Evolutionary conservation across 768 basidiomycete genomes (phyloP).

Genomic region (Multifurca ochricompacta): DNA sequence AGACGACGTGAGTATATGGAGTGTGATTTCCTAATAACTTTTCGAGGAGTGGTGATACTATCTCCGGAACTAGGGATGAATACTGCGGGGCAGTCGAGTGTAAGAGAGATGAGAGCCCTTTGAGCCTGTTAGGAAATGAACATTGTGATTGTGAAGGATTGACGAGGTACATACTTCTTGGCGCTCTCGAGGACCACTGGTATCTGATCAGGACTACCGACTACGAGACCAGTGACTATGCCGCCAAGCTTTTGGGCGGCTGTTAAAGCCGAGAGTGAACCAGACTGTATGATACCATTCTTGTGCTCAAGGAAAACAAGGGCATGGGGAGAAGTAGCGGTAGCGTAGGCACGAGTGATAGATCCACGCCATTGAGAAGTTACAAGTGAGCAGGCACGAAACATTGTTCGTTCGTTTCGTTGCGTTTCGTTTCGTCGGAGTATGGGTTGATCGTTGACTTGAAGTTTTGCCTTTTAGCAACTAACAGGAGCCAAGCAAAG

Average conservation of each 20-base stretch:
- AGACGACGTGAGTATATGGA: conserved; percentile 84
- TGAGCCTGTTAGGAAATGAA: conserved; percentile 38
- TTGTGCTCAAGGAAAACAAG: conserved; percentile 89
- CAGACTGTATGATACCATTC: conserved; percentile 71
- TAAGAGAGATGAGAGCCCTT: conserved; percentile 58
- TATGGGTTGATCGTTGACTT: not conserved
- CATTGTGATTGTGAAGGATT: not conserved
- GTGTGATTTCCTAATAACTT: conserved; percentile 55
- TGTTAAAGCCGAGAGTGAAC: conserved; percentile 83
- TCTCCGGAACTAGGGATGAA: conserved; percentile 62
- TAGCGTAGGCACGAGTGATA: conserved; percentile 45
- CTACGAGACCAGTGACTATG: conserved; percentile 69
- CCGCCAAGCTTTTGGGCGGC: conserved; percentile 85
- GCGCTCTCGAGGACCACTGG: conserved; percentile 59
- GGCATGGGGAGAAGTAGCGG: conserved; percentile 56
- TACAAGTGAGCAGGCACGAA: not conserved
- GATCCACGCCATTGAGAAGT: not conserved
- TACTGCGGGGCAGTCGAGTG: conserved; percentile 68
- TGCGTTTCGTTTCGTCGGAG: not conserved
- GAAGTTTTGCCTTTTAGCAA: too few relatives aligned
- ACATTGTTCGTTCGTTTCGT: not conserved
- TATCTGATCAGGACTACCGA: conserved; percentile 64
- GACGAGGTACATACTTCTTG: conserved; percentile 55
- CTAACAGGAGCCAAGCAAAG: too few relatives aligned
- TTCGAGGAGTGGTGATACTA: conserved; percentile 75